These are phyloP conservation scores for Wickerhamiella kazuoi DNA, from an alignment of 805 yeast species.

Conservation along the genomic window DNA sequence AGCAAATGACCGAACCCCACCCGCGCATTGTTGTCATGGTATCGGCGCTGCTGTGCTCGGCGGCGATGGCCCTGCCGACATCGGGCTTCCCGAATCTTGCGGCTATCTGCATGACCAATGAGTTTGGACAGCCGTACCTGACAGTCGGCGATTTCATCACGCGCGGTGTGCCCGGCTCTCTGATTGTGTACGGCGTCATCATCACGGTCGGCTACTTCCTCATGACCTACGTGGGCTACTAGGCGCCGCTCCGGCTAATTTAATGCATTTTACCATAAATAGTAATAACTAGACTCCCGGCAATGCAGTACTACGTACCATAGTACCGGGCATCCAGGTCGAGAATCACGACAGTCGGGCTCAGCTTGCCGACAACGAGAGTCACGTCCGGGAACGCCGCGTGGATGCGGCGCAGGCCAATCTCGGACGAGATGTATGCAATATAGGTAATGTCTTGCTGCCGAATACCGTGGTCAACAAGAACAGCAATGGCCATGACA, in stretches of 20 bases:
- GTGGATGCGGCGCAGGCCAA: conserved; percentile 54
- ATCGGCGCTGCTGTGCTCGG: conserved; percentile 57
- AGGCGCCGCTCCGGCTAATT: too few species aligned
- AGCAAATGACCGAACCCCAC: conserved; percentile 41
- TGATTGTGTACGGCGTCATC: conserved; percentile 54
- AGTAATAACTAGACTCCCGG: too few species aligned
- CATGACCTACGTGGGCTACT: conserved; percentile 42
- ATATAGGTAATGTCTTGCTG: conserved; percentile 49
- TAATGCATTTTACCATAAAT: too few species aligned
- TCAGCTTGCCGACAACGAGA: conserved; percentile 49
- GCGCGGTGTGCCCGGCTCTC: conserved; percentile 77
- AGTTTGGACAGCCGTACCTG: conserved; percentile 75
- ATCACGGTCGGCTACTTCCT: conserved; percentile 64
- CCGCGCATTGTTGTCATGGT: conserved; percentile 63
- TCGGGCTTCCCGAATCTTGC: conserved; percentile 97
- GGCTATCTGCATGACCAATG: conserved; percentile 88
- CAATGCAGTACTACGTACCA: conserved; percentile 32
- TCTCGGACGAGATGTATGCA: conserved; percentile 57
- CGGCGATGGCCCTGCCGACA: conserved; percentile 96
- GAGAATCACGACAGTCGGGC: conserved; percentile 39
- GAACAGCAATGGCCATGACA: conserved; percentile 81
- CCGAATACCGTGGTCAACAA: conserved; percentile 60
- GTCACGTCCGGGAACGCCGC: conserved; percentile 57
- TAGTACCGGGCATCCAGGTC: conserved; percentile 63
- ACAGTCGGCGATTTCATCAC: conserved; percentile 74